Evolutionary conservation across 2,329 filamentous ascomycete genomes (phyloP), one percentile per base, ranked within the genome.

Genomic region (Aaosphaeria arxii): DNA sequence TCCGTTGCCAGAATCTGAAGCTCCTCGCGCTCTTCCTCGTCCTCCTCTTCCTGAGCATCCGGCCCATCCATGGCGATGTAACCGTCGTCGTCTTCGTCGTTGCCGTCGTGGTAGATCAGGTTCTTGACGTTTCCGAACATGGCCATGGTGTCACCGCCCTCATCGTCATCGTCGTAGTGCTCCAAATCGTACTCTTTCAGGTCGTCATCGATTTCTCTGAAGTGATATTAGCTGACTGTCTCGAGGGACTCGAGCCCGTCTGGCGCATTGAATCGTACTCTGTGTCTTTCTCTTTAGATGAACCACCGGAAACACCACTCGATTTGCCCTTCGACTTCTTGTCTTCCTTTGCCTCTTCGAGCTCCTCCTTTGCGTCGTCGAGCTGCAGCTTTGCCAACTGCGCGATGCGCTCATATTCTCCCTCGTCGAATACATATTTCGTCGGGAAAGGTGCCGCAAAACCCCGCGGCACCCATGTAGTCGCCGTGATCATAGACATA

Each of bases 121-220:
- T 89, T 91, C 72, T 94, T 95, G 67, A 95, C 83, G 67, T 96
- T 96, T 64, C 91, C 91, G 67, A 99, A 97, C 82, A 96, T 96
- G 61, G 86, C 87, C 80, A 94, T 86, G 46, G 86, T 82, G 63
- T 89, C 86, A 43, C 82, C 84, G 50, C 87, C 83, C 6, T 85
- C 82, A 42, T 94, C 88, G 58, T 94, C 88, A 62, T 99, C 94
- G 71, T 99, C 94, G 70, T 99, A 99, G 71, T 96, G 85, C 55
- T 97, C 92, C 46, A 99, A 81, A 66, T 99, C 87, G 73, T 96
- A 99, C 72, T 99, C 91, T 72, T 92, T 94, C 43, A 99, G 79
- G 67, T 96, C 91, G 57, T 95, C 89, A 64, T 96, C 90, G 24
- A 67, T 63, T 49, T 72, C 71, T 42, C 69, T 71, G 39, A 17